These are phyloP conservation scores for Skeletonema tropicum DNA, from an alignment of 108 stramenopile genomes.

Conservation along the genomic window DNA sequence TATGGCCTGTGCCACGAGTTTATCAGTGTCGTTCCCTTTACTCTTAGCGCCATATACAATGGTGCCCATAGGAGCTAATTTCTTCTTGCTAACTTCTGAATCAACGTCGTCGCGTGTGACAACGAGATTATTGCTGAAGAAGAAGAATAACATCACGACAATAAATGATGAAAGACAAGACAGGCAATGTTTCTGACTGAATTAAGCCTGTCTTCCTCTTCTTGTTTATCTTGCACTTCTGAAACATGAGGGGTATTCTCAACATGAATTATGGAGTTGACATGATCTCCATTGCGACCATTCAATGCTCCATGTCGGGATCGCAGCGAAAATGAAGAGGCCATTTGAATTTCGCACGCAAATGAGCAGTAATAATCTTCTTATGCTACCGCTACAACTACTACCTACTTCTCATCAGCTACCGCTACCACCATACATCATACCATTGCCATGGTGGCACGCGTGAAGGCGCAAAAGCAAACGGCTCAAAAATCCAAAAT, in stretches of 20 bases:
- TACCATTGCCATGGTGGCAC: too few relatives aligned
- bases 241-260: not conserved
- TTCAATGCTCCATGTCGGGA: not conserved
- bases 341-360: not conserved
- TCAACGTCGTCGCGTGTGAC: not conserved
- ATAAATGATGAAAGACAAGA: not conserved
- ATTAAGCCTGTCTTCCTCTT: not conserved
- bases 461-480: too few relatives aligned
- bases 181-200: not conserved
- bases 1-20: conserved; percentile 35
- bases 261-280: not conserved
- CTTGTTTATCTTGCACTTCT: not conserved
- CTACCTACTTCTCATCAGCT: too few relatives aligned
- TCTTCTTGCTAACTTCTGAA: not conserved
- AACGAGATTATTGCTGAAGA: not conserved
- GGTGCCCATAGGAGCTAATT: conserved; percentile 22
- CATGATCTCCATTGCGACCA: not conserved
- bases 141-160: not conserved
- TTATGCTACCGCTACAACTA: too few relatives aligned
- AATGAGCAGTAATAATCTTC: too few relatives aligned
- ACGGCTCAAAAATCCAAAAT: too few relatives aligned
- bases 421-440: too few relatives aligned
- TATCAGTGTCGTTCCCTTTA: conserved; percentile 35
- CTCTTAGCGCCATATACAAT: conserved; percentile 35
- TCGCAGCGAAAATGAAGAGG: not conserved